A percentile compares a stretch with the other conserved stretches of the same genome.
phyloP scores from a whole-genome alignment of 2,329 filamentous ascomycete species.

The Aspergillus fructus region DNA sequence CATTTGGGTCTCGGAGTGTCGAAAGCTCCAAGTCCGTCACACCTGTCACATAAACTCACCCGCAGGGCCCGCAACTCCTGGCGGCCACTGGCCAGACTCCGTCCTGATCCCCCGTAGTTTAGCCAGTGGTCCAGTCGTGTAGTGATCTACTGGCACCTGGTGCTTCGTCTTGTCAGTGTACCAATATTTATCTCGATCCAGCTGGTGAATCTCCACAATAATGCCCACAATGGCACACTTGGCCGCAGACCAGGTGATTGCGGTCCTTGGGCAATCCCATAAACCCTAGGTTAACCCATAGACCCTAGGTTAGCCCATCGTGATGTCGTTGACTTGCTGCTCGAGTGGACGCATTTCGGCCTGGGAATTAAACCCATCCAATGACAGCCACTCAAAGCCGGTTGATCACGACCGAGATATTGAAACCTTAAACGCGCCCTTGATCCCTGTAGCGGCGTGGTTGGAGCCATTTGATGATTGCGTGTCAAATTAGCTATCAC shows the following conservation, averaged over 20 bases:
- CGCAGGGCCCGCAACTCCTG: neutral
- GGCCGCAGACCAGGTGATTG: neutral
- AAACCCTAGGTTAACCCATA: neutral
- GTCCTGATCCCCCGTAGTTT: too few relatives aligned
- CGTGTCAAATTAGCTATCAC: neutral
- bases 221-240: neutral
- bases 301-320: neutral
- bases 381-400: neutral
- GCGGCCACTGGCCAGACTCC: too few relatives aligned
- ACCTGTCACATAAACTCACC: slow-evolving; percentile 5
- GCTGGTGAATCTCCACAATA: neutral
- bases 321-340: neutral
- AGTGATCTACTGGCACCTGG: too few relatives aligned
- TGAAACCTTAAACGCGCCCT: too few relatives aligned
- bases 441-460: too few relatives aligned
- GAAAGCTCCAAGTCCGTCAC: neutral
- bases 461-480: neutral
- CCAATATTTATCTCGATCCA: neutral
- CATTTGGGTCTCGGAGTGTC: neutral
- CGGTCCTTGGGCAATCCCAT: neutral
- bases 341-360: neutral
- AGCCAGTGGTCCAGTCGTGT: too few relatives aligned
- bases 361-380: neutral
- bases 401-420: neutral
- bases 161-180: too few relatives aligned